These are phyloP conservation scores for Areca catechu DNA, from an alignment of 176 grass and related monocot genomes.

Conservation along the genomic window DNA sequence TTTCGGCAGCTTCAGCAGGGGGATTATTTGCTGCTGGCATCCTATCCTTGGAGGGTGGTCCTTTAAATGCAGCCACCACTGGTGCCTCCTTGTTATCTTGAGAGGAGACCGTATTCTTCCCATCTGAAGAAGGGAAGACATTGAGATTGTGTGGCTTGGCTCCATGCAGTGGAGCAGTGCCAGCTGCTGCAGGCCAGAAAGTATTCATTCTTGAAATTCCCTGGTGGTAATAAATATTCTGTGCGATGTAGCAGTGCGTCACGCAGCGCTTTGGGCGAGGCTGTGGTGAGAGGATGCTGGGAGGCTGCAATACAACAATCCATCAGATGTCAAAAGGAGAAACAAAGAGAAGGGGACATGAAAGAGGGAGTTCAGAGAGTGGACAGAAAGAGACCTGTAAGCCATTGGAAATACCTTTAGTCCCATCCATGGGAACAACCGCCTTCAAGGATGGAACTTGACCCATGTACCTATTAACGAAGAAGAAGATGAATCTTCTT, in stretches of 20 bases:
- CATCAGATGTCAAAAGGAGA: not conserved
- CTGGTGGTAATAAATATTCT: constrained; percentile 68
- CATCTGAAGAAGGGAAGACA: constrained; percentile 49
- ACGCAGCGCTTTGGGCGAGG: constrained; percentile 63
- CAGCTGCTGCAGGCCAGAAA: constrained; percentile 55
- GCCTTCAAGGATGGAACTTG: constrained; percentile 60
- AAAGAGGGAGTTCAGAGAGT: not conserved
- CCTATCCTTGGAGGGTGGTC: constrained; percentile 52
- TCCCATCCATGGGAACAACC: constrained; percentile 53
- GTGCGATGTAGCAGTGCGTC: constrained; percentile 78
- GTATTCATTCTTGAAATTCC: constrained; percentile 56
- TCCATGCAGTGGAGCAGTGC: constrained; percentile 46
- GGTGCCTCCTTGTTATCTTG: constrained; percentile 43
- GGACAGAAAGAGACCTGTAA: constrained; percentile 38
- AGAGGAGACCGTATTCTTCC: constrained; percentile 33
- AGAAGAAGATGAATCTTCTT: not conserved
- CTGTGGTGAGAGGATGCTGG: constrained; percentile 32
- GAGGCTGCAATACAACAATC: constrained; percentile 33
- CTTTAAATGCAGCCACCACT: constrained; percentile 26
- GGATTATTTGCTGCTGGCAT: constrained; percentile 22
- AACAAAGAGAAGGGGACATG: not conserved
- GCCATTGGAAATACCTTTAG: constrained; percentile 40
- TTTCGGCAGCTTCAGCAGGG: constrained; percentile 49
- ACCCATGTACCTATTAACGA: constrained; percentile 52
- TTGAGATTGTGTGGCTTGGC: constrained; percentile 55